These are phyloP conservation scores for Centrapalus pauciflorus DNA, from an alignment of 129 eudicot species.

Conservation along the genomic window DNA sequence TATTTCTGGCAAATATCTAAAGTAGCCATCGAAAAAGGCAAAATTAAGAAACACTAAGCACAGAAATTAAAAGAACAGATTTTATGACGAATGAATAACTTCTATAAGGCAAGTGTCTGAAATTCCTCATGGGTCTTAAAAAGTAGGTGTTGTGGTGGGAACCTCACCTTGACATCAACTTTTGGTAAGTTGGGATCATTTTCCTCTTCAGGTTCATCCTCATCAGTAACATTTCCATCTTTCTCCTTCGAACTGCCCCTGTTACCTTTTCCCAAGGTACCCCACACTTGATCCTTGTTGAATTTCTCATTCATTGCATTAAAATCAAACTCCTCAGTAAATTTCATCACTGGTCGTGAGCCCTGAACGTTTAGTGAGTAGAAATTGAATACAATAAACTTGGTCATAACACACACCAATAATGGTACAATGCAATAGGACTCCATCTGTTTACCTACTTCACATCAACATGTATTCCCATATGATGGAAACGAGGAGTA, in stretches of 20 bases:
- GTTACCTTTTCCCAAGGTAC: conserved; percentile 73
- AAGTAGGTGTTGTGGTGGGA: neutral
- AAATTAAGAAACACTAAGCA: neutral
- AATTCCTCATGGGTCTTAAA: neutral
- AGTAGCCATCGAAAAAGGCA: neutral
- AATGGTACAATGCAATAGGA: neutral
- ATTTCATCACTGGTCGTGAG: conserved; percentile 57
- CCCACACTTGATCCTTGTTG: conserved; percentile 97
- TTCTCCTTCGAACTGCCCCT: conserved; percentile 40
- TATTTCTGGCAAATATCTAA: neutral
- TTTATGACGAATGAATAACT: neutral
- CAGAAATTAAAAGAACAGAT: neutral
- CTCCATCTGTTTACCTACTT: neutral
- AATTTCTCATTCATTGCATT: conserved; percentile 95
- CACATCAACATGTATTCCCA: neutral
- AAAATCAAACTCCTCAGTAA: conserved; percentile 90
- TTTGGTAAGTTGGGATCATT: conserved; percentile 45
- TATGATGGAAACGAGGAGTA: neutral
- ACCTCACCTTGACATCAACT: conserved; percentile 51
- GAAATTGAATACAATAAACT: neutral
- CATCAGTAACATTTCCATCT: conserved; percentile 56
- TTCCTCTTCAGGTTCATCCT: conserved; percentile 59
- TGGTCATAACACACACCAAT: neutral
- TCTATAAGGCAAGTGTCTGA: neutral
- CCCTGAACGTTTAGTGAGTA: conserved; percentile 29